Evolutionary conservation across 202 grass and related monocot species (phyloP).

Genomic region (Elaeis oleifera): DNA sequence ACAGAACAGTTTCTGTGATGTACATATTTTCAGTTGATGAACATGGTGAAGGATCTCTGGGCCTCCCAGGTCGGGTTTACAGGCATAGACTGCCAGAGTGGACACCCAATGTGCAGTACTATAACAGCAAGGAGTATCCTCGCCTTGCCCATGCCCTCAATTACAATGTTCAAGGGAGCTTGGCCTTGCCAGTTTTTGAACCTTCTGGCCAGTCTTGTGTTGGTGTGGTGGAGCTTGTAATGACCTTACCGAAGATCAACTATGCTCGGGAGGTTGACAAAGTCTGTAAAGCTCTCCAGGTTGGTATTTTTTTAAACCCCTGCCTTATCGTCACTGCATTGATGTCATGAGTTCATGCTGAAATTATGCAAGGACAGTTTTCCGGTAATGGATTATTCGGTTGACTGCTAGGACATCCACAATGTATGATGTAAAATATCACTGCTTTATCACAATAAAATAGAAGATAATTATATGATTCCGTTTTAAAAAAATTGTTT

Average conservation of each 20-base stretch:
- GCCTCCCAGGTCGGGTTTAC: conserved; percentile 51
- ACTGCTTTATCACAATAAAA: too few species aligned
- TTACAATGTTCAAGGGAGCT: conserved; percentile 54
- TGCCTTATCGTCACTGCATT: too few species aligned
- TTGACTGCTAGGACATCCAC: too few species aligned
- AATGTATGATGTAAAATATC: too few species aligned
- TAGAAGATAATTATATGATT: too few species aligned
- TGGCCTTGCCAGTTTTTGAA: conserved; percentile 50
- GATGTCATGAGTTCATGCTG: too few species aligned
- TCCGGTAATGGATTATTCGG: too few species aligned
- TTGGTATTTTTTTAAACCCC: conserved; percentile 1
- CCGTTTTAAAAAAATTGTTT: too few species aligned
- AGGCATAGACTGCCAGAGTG: conserved; percentile 42
- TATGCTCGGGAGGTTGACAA: conserved; percentile 45
- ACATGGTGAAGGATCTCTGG: conserved; percentile 17
- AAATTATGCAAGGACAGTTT: too few species aligned
- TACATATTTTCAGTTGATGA: conserved; percentile 45
- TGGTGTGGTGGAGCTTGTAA: conserved; percentile 57
- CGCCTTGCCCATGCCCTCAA: conserved; percentile 65
- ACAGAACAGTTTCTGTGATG: conserved; percentile 43
- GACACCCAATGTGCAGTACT: conserved; percentile 75
- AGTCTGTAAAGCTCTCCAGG: conserved; percentile 61
- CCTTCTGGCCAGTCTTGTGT: conserved; percentile 24
- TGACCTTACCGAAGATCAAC: conserved; percentile 21
- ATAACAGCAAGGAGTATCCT: conserved; percentile 60